A percentile compares a stretch with the other conserved stretches of the same genome.
Conservation (phyloP, 306 rosid species). For the Castanea crenata region DNA sequence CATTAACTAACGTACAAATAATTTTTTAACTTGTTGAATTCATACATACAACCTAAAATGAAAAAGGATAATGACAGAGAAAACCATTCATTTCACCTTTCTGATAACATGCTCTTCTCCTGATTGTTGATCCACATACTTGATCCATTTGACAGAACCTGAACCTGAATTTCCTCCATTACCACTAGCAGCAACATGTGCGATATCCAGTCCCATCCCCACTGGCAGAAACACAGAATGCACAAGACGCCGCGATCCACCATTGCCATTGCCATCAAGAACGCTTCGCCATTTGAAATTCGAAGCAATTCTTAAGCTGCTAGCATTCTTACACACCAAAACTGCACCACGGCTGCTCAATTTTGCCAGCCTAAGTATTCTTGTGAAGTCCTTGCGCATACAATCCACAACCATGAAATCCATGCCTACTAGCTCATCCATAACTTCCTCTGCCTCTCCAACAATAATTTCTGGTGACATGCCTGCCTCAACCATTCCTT, state of each 20-base stretch:
- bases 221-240: slow-evolving; percentile 87
- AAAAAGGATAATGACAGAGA: not conserved
- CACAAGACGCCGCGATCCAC: slow-evolving; percentile 49
- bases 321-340: slow-evolving; percentile 73
- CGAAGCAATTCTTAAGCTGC: slow-evolving; percentile 33
- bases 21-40: too few species aligned
- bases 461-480: slow-evolving; percentile 52
- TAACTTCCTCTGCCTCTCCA: slow-evolving; percentile 73
- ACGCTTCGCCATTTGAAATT: slow-evolving; percentile 62
- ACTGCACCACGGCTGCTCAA: slow-evolving; percentile 77
- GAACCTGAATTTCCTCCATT: slow-evolving; percentile 30
- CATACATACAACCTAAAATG: not conserved
- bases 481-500: slow-evolving; percentile 45
- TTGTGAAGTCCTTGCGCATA: slow-evolving; percentile 44
- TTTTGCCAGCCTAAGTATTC: slow-evolving; percentile 61
- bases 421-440: slow-evolving; percentile 49
- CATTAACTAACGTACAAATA: not conserved
- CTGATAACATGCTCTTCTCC: slow-evolving; percentile 81
- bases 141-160: slow-evolving; percentile 58
- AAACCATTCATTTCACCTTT: not conserved
- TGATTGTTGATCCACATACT: slow-evolving; percentile 75
- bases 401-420: slow-evolving; percentile 85
- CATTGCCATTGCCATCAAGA: slow-evolving; percentile 23
- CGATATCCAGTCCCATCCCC: slow-evolving; percentile 82
- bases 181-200: slow-evolving; percentile 56